Base-by-base conservation (phyloP, 331 rosid species). In the Malus hybrid region DNA sequence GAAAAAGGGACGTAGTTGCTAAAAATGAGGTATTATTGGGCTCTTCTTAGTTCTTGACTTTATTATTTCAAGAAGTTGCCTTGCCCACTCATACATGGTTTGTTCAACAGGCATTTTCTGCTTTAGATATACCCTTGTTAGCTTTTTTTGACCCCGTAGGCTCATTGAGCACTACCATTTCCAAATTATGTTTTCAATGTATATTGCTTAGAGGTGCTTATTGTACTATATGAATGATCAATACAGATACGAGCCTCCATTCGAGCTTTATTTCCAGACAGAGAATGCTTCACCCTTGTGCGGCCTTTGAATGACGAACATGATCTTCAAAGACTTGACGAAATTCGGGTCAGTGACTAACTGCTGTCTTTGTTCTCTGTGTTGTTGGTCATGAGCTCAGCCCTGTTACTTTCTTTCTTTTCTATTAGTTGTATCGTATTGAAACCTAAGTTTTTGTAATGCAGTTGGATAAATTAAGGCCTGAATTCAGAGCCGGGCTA, bases 241-340 rank as follows among this genome's bases (percentile, higher is more conserved):
- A 65, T 78, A 61, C 79, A 93, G 97, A 93, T 93, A 77, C 93
- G 98, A 19, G 96, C 91, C 63, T 86, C 97, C 68, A 89, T 93
- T 67, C 85, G 95, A 85, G 96, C 97, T 85, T 77, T 93, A 57
- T 93, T 93, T 84, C 98, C 96, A 6, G 96, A 93, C 61, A 80
- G 97, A 84, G 98, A 93, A 67, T 93, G 98, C 78, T 91, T 91
- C 88, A 85, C 97, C 60, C 97, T 93, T 50, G 91, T 88, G 77
- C 90, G 97, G 60, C 98, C 98, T 73, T 80, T 93, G 82, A 88
- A 91, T 83, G 82, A 86, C 6, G 98, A 93, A 84, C 84, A 74
- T 77, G 97, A 91, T 65, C 97, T 91, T 9, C 98, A 87, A 80
- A 74, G 90, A 77, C 86, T 93, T 76, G 98, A 91, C 76, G 90